These are phyloP conservation scores for Leccinum rimulosum DNA, from an alignment of 768 basidiomycete genomes.

Conservation along the genomic window DNA sequence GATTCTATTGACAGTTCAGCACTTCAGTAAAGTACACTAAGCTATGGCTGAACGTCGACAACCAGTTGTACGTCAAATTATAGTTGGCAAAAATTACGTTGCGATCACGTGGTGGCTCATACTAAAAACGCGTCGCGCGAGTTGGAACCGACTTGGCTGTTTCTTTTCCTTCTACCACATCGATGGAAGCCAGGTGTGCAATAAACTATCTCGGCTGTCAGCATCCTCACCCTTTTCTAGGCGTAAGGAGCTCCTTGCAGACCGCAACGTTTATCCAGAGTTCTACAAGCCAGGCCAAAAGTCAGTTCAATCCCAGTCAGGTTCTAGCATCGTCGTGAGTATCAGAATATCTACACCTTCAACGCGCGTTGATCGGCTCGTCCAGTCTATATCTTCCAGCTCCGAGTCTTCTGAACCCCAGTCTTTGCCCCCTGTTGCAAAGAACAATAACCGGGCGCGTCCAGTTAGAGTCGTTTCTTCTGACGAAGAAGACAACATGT, in stretches of 20 bases:
- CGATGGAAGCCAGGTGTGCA: constrained; percentile 29
- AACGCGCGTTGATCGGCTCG: not conserved
- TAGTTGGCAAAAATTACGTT: not conserved
- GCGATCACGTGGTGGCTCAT: constrained; percentile 17
- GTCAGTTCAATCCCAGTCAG: not conserved
- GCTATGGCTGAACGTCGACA: no score
- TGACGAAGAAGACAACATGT: constrained; percentile 26
- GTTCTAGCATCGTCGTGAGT: constrained; percentile 24
- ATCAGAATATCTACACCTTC: not conserved
- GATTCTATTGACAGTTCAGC: no score
- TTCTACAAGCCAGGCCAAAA: constrained; percentile 26
- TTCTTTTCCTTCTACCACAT: constrained; percentile 5
- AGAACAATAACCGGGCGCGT: constrained; percentile 7
- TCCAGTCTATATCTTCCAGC: constrained; percentile 25
- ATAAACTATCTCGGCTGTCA: no score
- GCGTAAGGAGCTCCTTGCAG: constrained; percentile 26
- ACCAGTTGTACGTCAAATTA: no score
- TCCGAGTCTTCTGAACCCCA: constrained; percentile 21
- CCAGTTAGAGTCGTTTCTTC: constrained; percentile 31
- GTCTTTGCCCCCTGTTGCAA: constrained; percentile 12
- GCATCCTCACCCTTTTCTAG: constrained; percentile 6
- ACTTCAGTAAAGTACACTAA: no score
- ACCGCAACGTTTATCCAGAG: constrained; percentile 29
- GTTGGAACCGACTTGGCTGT: not conserved
- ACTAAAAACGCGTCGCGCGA: constrained; percentile 23